Evolutionary conservation across 73 alveolate genomes (phyloP).

Genomic region (Diophrys sp.): DNA sequence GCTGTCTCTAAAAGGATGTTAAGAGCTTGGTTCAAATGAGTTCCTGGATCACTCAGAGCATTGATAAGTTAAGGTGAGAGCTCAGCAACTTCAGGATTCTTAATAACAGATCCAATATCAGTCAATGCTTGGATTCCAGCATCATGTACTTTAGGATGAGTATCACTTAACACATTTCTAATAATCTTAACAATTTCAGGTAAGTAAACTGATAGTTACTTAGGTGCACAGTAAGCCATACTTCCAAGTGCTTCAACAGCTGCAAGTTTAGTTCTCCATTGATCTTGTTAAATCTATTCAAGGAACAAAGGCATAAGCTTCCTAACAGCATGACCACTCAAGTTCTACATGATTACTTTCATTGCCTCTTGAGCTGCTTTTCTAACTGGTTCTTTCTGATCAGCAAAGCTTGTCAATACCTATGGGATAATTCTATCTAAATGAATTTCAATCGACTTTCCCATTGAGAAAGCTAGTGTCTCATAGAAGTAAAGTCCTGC

Average conservation of each 20-base stretch:
- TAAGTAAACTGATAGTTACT: conserved; percentile 54
- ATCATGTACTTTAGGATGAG: conserved; percentile 82
- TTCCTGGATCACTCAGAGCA: conserved; percentile 65
- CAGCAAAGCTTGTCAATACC: conserved; percentile 64
- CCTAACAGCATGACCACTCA: conserved; percentile 73
- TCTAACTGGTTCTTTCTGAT: conserved; percentile 63
- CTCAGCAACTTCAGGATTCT: conserved; percentile 78
- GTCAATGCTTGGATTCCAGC: conserved; percentile 71
- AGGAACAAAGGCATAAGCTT: conserved; percentile 62
- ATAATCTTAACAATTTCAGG: conserved; percentile 71
- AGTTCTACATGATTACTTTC: conserved; percentile 53
- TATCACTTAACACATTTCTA: conserved; percentile 71
- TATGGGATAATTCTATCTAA: conserved; percentile 49
- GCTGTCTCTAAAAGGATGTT: conserved; percentile 71
- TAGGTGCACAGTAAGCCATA: conserved; percentile 85
- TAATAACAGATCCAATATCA: conserved; percentile 73
- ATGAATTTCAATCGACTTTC: conserved; percentile 65
- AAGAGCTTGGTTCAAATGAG: conserved; percentile 53
- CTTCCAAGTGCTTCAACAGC: conserved; percentile 78
- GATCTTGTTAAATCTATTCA: conserved; percentile 64
- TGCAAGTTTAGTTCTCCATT: conserved; percentile 82
- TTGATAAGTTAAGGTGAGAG: conserved; percentile 47
- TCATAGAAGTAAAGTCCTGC: conserved; percentile 56
- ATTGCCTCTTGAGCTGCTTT: conserved; percentile 58
- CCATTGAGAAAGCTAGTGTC: conserved; percentile 58